Base-by-base conservation (phyloP, 768 basidiomycete species). In the Clitopilus hobsonii region DNA sequence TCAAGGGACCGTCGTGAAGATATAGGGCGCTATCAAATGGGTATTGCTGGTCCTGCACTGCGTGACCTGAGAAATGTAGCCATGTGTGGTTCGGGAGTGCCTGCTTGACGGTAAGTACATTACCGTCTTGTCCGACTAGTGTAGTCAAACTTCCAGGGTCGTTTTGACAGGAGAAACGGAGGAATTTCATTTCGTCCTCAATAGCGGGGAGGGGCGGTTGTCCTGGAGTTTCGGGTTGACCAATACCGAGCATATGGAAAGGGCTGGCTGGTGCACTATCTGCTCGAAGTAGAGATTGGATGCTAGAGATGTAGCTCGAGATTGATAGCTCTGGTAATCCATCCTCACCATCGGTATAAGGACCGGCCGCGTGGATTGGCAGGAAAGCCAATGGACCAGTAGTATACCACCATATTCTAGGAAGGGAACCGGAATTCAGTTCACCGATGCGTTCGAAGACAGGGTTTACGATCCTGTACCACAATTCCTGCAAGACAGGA, bases 31-130 rank as follows among this genome's bases (percentile, higher is more conserved):
- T 67, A 32, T 69, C 54, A 3, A 61, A 61, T 0, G 74, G 69
- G 27, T 60, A 45, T 4, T 22, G 2, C 8, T 53, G 1, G 49
- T 76, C 60, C 28, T 75, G 66, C 14, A 58, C 49, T 3, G 64
- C 71, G 6, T 72, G 70, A 50, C 73, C 74, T 1, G 74, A 69
- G 8, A 76, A 54, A 54, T 78, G 76, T 18, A 65, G 63, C 61
- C 59, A 62, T 8, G 24, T 28, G 8, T 24, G n/a, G 28, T 27
- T 55, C 52, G 55, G 41, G 41, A 54, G 60, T 53, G 5, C 50
- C 55, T n/a, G 51, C 27, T 60, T 2, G 13, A 63, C 61, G 13
- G 24, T 54, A 36, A 28, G 54, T 13, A 63, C 36, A n/a, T 60
- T 59, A 27, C 56, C 63, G 28, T 47, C 27, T 36, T 49, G 25